A percentile compares a stretch with the other conserved stretches of the same genome.
Evolutionary conservation across 2,329 filamentous ascomycete species (phyloP).

Genomic region (Ophiostoma sp.): DNA sequence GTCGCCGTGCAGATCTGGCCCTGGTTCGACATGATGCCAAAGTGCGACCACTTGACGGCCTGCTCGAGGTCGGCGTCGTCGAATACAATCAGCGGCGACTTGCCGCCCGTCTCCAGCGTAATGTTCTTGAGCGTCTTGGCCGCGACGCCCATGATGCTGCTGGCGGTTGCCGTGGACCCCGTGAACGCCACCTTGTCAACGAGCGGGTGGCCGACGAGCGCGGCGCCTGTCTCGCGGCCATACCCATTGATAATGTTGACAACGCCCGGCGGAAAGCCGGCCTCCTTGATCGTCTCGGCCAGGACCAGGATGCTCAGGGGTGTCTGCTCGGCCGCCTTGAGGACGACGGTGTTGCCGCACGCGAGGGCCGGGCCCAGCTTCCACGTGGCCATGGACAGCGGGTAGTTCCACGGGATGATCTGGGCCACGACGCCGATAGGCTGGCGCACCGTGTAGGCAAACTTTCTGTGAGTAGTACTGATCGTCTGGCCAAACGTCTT

Average conservation of each 20-base stretch:
- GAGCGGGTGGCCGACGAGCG: conserved; percentile 57
- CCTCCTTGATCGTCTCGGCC: conserved; percentile 59
- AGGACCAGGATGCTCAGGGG: conserved; percentile 57
- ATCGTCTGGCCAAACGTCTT: conserved; percentile 68
- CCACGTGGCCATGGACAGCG: conserved; percentile 64
- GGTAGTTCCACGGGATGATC: conserved; percentile 73
- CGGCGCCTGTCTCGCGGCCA: conserved; percentile 60
- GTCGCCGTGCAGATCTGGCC: conserved; percentile 72
- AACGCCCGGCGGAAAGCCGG: conserved; percentile 69
- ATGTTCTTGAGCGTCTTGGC: conserved; percentile 55
- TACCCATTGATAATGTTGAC: conserved; percentile 66
- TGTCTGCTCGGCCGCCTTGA: conserved; percentile 59
- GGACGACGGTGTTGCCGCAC: conserved; percentile 54
- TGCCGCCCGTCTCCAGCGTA: conserved; percentile 56
- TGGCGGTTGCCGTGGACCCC: conserved; percentile 61
- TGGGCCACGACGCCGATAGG: conserved; percentile 63
- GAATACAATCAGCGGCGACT: conserved; percentile 54
- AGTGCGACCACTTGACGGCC: conserved; percentile 49
- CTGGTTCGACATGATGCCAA: conserved; percentile 59
- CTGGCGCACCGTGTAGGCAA: conserved; percentile 64
- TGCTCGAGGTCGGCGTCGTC: conserved; percentile 56
- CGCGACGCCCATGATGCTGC: conserved; percentile 62
- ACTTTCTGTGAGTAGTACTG: conserved; percentile 53
- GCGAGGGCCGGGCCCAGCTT: conserved; percentile 63
- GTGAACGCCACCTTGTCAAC: conserved; percentile 72